Base-by-base conservation (phyloP, 345 rosid species). In the Lepidium sativum region DNA sequence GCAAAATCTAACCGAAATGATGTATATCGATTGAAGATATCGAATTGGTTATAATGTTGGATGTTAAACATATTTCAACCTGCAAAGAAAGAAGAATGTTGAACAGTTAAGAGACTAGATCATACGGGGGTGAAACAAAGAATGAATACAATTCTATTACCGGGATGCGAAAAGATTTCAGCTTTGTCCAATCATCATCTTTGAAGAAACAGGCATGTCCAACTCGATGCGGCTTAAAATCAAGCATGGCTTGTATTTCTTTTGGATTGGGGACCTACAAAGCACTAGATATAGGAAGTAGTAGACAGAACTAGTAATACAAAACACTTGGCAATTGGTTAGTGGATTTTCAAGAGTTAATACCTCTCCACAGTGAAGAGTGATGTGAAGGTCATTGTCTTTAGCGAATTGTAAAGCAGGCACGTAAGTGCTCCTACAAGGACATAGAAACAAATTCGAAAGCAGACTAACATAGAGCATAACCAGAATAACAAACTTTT, bases 311-410 rank as follows among this genome's bases (percentile, higher is more conserved):
- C 72, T 43, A 54, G 6, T 14, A 4, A 32, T 59, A 70, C 57
- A 52, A 73, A 33, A 60, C 47, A 69, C 55, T 65, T 65, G 69
- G 52, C 56, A n/a, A 47, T 3, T 6, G 4, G n/a, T 71, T 15
- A 38, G 43, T 20, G 13, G 4, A n/a, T 15, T 61, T 11, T 58
- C 47, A 23, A 42, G 65, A 56, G 10, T 31, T 45, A 65, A 53
- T 68, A 94, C 96, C 95, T 94, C 99, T 72, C 99, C 97, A 63
- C 96, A 90, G 65, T 94, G 99, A 79, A 94, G 96, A 71, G 97
- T 88, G 60, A 86, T 73, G 53, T 66, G 57, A 59, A 94, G 92
- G 54, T 85, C 96, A 62, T 80, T 89, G 67, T 86, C 88, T 77
- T 77, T 73, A 15, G 99, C 96, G 32, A 81, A 81, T 50, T 80